Percentiles rank a stretch among this genome's conserved stretches.
phyloP scores from a whole-genome alignment of 345 rosid species.

The Eucalyptus caleyi region DNA sequence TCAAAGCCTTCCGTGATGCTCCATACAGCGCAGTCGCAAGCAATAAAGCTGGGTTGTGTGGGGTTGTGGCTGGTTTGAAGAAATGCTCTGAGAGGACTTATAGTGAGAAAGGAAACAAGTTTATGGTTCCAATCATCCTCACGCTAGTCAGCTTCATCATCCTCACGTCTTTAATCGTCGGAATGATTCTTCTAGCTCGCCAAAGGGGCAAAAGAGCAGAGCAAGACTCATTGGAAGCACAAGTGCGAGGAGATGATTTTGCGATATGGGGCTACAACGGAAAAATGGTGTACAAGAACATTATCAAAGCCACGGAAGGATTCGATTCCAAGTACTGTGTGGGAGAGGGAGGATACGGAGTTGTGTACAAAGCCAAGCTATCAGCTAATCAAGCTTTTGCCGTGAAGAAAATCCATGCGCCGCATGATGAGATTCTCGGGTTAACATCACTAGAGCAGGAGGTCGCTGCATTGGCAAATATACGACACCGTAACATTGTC shows the following conservation, averaged over 20 bases:
- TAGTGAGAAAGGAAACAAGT: background rate
- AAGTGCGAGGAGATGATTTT: background rate
- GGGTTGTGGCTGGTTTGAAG: background rate
- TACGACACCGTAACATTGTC: background rate
- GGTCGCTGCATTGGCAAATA: background rate
- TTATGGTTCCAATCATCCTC: background rate
- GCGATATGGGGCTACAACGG: background rate
- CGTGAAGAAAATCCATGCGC: background rate
- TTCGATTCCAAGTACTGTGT: background rate
- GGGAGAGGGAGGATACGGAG: background rate
- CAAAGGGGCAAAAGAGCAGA: background rate
- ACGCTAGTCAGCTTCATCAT: background rate
- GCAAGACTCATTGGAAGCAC: rapidly evolving
- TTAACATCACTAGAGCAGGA: background rate
- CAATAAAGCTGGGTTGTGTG: background rate
- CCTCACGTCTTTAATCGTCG: background rate
- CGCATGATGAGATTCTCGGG: background rate
- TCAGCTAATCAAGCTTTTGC: background rate
- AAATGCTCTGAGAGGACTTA: background rate
- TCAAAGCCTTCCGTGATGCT: background rate
- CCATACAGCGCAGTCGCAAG: background rate
- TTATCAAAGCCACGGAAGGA: background rate
- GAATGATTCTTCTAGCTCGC: background rate
- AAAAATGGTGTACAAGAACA: background rate
- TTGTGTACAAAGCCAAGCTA: background rate